Percentiles rank a stretch among this genome's conserved stretches.
These are phyloP conservation scores for Didymella segeticola DNA, from an alignment of 2,329 filamentous ascomycete species.

Conservation along the genomic window DNA sequence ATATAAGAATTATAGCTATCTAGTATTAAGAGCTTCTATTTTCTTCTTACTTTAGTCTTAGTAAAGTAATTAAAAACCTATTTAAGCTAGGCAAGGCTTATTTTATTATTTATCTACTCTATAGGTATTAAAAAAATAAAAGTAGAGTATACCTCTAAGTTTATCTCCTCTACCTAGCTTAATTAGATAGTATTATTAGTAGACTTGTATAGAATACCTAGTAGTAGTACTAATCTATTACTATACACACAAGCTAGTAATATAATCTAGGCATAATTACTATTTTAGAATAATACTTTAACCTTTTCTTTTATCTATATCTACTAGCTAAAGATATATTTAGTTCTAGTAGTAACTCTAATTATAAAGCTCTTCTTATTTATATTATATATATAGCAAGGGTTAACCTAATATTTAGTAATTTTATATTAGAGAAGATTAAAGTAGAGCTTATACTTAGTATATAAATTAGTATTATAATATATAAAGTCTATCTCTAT, in stretches of 20 bases:
- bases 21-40: no score
- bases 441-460: not conserved
- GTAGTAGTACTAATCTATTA: not conserved
- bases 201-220: not conserved
- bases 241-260: no score
- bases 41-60: not conserved
- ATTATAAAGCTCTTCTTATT: no score
- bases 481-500: not conserved
- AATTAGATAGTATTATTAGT: not conserved
- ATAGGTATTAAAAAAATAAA: not conserved
- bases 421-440: not conserved
- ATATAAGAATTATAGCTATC: no score
- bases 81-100: constrained; percentile 14
- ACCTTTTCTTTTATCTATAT: not conserved
- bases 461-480: not conserved
- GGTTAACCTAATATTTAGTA: not conserved
- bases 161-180: not conserved
- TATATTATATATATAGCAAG: not conserved
- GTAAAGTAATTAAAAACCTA: constrained; percentile 18
- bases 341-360: not conserved
- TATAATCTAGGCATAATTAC: not conserved
- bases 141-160: not conserved
- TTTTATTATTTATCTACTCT: constrained; percentile 7
- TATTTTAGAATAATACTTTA: not conserved
- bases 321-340: not conserved